phyloP scores from a whole-genome alignment of 1,284 basidiomycete species.

The Acaromyces ingoldii region DNA sequence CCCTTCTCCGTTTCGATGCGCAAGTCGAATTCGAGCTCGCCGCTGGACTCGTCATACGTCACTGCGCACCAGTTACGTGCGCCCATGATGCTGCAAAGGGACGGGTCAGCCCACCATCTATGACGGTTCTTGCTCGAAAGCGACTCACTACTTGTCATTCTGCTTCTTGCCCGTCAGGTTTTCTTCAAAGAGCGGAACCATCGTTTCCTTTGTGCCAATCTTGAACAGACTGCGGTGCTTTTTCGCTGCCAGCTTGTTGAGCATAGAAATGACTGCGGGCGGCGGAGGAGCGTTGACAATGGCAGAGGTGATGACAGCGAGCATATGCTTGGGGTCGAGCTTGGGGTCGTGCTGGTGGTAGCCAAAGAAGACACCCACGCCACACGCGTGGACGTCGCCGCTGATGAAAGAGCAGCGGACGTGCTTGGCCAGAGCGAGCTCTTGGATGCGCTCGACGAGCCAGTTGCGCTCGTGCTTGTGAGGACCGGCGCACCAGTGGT shows the following conservation, averaged over 20 bases:
- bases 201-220: conserved; percentile 63
- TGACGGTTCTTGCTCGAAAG: conserved; percentile 69
- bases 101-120: conserved; percentile 71
- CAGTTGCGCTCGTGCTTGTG: conserved; percentile 82
- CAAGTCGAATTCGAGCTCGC: conserved; percentile 77
- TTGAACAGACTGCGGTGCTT: conserved; percentile 61
- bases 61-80: conserved; percentile 85
- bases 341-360: conserved; percentile 31
- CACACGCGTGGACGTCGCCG: conserved; percentile 46
- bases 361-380: conserved; percentile 14
- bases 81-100: conserved; percentile 63
- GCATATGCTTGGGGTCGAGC: conserved; percentile 41
- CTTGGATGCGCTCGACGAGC: conserved; percentile 64
- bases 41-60: conserved; percentile 60
- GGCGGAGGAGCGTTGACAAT: conserved; percentile 61
- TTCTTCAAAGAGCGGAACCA: conserved; percentile 69
- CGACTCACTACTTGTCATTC: conserved; percentile 53
- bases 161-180: conserved; percentile 75
- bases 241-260: conserved; percentile 72
- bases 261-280: conserved; percentile 69
- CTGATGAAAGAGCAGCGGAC: conserved; percentile 43
- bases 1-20: conserved; percentile 63
- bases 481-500: conserved; percentile 64
- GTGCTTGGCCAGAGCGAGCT: conserved; percentile 34
- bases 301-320: conserved; percentile 46